Base-by-base conservation (phyloP, 371 early-diverging fungal genomes). In the Mucor sp. region DNA sequence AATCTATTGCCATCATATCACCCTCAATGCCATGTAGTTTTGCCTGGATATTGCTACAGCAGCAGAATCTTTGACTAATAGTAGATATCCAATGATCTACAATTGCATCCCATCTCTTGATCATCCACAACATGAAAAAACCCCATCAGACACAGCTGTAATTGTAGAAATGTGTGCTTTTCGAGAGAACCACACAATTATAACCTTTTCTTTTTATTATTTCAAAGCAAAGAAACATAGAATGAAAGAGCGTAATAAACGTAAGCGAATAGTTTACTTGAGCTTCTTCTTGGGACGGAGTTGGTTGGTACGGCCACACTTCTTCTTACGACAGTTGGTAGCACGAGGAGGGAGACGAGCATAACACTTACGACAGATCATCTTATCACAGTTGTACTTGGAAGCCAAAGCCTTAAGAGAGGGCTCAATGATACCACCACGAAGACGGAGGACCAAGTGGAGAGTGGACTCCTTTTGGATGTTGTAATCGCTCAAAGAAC, bases 261-360 rank as follows among this genome's bases (percentile, higher is more conserved):
- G 14, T 23, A 56, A 37, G 47, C 65, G 65, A 58, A 15, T 60
- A 27, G 60, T 53, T 66, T 66, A 66, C 39, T 56, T 59, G 25
- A 80, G 78, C 81, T 95, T 95, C 95, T 97, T 96, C 94, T 96
- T 96, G 87, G 92, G 91, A 87, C 99, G 97, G 80, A 99, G 93
- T 89, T 99, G 99, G 93, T 95, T 98, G 84, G 95, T 89, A 91
- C 97, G 98, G 68, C 99, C 99, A 85, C 99, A 99, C 93, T 97
- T 97, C 92, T 94, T 96, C 97, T 99, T 99, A 77, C 99, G 93
- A 93, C 99, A 99, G 96, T 99, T 99, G 86, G 97, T 97, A 74
- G 99, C 99, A 89, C 99, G 96, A 73, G 97, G 97, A 68, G 98
- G 99, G 69, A 98, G 94, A 83, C 99, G 96, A 70, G 99, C 99